Conservation (phyloP, 495 filamentous ascomycete genomes). For the Chaetomidium leptoderma region DNA sequence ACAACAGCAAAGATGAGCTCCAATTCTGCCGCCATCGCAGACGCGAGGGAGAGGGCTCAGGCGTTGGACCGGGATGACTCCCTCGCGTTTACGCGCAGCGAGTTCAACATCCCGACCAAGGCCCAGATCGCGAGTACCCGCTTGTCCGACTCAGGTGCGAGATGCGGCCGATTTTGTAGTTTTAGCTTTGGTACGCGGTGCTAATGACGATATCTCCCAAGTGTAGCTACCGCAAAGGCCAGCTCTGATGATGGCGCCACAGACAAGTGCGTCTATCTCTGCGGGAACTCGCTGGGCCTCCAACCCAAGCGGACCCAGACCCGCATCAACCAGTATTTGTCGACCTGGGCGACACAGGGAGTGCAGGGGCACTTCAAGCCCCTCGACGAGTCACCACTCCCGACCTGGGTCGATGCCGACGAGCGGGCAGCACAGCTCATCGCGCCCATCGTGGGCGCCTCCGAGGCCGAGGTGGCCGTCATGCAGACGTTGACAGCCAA, state of each 20-base stretch:
- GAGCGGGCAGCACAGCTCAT: constrained; percentile 67
- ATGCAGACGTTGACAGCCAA: constrained; percentile 95
- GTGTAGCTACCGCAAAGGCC: not conserved
- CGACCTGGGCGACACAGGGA: constrained; percentile 87
- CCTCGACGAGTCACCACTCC: constrained; percentile 68
- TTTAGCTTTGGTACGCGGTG: not conserved
- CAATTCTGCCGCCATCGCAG: not conserved
- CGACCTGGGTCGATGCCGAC: constrained; percentile 79
- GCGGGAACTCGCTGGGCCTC: constrained; percentile 92
- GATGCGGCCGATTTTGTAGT: not conserved
- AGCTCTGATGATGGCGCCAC: constrained; percentile 12
- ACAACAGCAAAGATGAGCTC: constrained; percentile 18
- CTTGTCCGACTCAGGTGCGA: constrained; percentile 39
- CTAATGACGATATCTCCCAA: constrained; percentile 8
- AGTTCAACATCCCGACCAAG: constrained; percentile 84
- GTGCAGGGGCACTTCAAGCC: constrained; percentile 88
- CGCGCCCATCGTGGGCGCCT: constrained; percentile 81
- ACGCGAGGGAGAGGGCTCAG: constrained; percentile 18
- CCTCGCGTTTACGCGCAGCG: constrained; percentile 60
- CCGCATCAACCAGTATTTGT: constrained; percentile 72
- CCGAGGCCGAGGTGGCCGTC: constrained; percentile 73
- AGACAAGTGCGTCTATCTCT: constrained; percentile 72
- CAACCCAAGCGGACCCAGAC: constrained; percentile 70
- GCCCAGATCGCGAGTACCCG: constrained; percentile 66
- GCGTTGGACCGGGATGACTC: constrained; percentile 64